Base-by-base conservation (phyloP, 129 eudicot species). In the Scalesia atractyloides region DNA sequence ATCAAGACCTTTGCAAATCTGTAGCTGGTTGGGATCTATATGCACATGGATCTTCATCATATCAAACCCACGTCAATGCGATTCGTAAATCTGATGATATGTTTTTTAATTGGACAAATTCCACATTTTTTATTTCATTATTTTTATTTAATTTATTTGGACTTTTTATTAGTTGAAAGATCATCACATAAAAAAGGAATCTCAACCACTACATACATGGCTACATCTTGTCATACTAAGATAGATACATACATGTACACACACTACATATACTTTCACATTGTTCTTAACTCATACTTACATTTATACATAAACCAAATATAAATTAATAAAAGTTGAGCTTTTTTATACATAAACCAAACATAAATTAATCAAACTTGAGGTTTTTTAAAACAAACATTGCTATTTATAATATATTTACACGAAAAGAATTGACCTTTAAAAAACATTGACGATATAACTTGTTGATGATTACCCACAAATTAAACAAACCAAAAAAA, bases 11-110 rank as follows among this genome's bases (percentile, higher is more conserved):
- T 60, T 69, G 70, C 76, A 77, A 77, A 77, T 77, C 76, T 50
- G 58, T 77, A 70, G 81, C 76, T 77, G 81, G 76, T 77, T 77
- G 76, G 72, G 71, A 77, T 77, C 66, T 77, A 58, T 77, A 60
- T 77, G 76, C 76, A 77, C 81, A 77, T 77, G 81, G 44, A 77
- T 77, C 81, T 77, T 69, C 15, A 77, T 62, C 76, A 62, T 70
- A 77, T 77, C 76, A 77, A 70, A 77, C 76, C 81, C 81, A 70
- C 81, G 81, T 77, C 81, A 77, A 76, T 51, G 14, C 72, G 81
- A 77, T 77, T 69, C 18, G 81, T 69, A 77, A 69, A 77, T 77
- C 81, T 77, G 30, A 51, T 77, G 81, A 77, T 77, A 77, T 77
- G 76, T 20, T 77, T 61, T 41, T 77, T 77, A 77, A 77, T 62